These are phyloP conservation scores for Pseudotsuga menziesii DNA, from an alignment of 75 land plant species.

Conservation along the genomic window DNA sequence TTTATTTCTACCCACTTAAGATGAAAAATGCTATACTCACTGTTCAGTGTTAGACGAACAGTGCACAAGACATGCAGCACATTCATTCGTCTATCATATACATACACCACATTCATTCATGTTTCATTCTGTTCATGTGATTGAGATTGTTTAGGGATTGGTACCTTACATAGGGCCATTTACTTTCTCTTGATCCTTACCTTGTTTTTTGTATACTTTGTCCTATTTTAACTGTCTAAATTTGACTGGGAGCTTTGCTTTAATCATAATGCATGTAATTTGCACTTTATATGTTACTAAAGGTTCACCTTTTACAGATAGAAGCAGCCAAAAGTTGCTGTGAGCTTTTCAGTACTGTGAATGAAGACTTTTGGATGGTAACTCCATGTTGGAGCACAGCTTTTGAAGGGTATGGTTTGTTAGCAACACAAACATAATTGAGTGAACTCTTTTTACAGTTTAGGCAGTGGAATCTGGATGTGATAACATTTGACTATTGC, in stretches of 20 bases:
- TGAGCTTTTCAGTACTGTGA: conserved; percentile 58
- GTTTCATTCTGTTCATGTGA: not conserved
- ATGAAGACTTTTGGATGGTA: conserved; percentile 81
- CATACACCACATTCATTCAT: too few species aligned
- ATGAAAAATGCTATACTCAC: not conserved
- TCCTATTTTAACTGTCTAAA: not conserved
- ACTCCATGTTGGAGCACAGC: conserved; percentile 81
- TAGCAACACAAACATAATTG: not conserved
- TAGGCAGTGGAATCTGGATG: not conserved
- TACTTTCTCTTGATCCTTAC: not conserved
- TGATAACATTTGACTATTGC: not conserved
- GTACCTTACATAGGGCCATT: not conserved
- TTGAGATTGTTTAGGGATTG: not conserved
- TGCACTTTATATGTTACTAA: not conserved
- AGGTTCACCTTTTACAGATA: conserved; percentile 39
- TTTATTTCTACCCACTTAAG: not conserved
- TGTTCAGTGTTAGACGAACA: not conserved
- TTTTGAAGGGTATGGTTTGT: conserved; percentile 51
- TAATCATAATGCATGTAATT: not conserved
- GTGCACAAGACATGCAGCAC: too few species aligned
- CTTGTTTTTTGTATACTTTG: not conserved
- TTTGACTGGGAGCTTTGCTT: not conserved
- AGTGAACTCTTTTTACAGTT: not conserved
- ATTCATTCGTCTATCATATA: not conserved
- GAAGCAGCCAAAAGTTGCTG: conserved; percentile 51